Conservation (phyloP, 257 asterid genomes). For the Solanum infundibuliforme region DNA sequence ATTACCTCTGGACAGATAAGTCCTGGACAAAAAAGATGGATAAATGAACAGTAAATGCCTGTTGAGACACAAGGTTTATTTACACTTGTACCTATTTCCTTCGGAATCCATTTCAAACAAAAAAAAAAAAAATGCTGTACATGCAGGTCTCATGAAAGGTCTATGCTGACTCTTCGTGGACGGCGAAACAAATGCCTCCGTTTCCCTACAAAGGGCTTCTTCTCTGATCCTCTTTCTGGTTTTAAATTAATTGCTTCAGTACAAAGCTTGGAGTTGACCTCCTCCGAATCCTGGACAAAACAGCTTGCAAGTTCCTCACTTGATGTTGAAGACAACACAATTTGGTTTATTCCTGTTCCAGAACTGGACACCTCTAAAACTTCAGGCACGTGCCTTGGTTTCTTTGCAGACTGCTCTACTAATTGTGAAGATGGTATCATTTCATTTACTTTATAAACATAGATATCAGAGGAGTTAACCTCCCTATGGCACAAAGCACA, state of each 20-base stretch:
- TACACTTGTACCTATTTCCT: not conserved
- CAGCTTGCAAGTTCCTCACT: constrained; percentile 21
- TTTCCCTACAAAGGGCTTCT: not conserved
- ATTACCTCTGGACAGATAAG: not conserved
- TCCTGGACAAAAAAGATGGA: not conserved
- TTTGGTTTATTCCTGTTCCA: constrained; percentile 2
- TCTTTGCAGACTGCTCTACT: constrained; percentile 1
- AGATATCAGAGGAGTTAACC: not conserved
- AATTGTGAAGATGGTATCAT: not conserved
- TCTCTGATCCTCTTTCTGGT: not conserved
- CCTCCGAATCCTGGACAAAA: constrained; percentile 57
- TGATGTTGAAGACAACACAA: constrained; percentile 3
- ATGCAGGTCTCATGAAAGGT: not conserved
- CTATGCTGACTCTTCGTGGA: not conserved
- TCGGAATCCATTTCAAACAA: not conserved
- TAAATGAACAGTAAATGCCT: not conserved
- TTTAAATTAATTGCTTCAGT: not conserved
- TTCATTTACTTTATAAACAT: not conserved
- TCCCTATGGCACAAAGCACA: not conserved
- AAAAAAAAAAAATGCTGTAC: not conserved
- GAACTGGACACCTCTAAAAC: constrained; percentile 5
- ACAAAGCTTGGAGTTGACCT: constrained; percentile 9
- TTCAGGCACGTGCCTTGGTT: constrained; percentile 7
- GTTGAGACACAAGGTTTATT: not conserved
- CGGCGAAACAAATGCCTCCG: not conserved